Base-by-base conservation (phyloP, 2,329 filamentous ascomycete species). In the Helotiales sp. region DNA sequence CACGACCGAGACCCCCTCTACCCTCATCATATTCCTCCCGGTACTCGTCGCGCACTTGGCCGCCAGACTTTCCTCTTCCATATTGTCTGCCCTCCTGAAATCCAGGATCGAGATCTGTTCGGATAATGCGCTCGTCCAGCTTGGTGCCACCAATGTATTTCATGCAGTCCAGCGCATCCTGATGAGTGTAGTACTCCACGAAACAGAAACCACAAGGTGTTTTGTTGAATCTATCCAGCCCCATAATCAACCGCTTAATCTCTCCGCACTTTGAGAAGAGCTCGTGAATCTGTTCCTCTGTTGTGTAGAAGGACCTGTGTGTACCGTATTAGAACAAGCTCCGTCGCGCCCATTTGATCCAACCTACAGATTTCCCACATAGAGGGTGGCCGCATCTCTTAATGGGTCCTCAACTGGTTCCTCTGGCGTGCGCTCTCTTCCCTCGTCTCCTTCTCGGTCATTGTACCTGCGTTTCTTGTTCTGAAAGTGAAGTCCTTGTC, bases 161-260 rank as follows among this genome's bases (percentile, higher is more conserved):
- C 89, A 99, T 90, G 81, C 95, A 98, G 79, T 99, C 96, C 59
- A 99, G 86, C 8, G 96, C 96, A 79, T 99, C 96, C 78, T 97
- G 91, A 79, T 98, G 96, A 32, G 91, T 97, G 83, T 97, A 98
- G 83, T 99, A 99, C 82, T 99, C 96, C 76, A 99, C 96, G 78
- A 99, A 99, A 85, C 96, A 99, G 85, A 99, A 99, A 47, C 96
- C 96, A 80, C 96, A 99, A 1, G 96, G 96, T 0, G 96, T 99
- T 84, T 99, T 99, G 80, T 91, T 92, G 84, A 96, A 97, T 66
- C 96, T 91, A 79, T 99, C 96, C 61, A 99, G 88, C 59, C 96
- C 96, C 96, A 99, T 99, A 72, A 99, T 89, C 57, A 99, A 88
- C 30, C 96, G 92, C 82, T 99, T 99, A 82, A 99, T 97, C 83